phyloP scores from a whole-genome alignment of 164 flowering plant species.

The Buxus sempervirens region DNA sequence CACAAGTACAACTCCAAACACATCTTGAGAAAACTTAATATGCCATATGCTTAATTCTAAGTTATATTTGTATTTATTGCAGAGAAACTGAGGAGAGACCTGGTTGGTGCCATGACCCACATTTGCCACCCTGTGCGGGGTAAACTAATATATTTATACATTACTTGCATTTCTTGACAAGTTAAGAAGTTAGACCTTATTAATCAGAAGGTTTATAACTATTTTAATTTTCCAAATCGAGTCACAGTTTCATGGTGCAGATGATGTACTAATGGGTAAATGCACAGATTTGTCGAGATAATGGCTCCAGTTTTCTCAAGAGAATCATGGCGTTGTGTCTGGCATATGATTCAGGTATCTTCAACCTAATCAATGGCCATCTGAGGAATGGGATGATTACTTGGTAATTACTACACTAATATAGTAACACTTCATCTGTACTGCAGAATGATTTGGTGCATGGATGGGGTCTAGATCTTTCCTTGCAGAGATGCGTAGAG shows the following conservation, averaged over 20 bases:
- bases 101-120: constrained; percentile 21
- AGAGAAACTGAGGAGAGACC: constrained; percentile 21
- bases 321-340: constrained; percentile 26
- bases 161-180: neutral
- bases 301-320: constrained; percentile 32
- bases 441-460: constrained; percentile 30
- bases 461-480: constrained; percentile 30
- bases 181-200: neutral
- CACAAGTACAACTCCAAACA: constrained; percentile 17
- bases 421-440: neutral
- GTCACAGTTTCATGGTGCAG: neutral
- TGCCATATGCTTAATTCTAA: neutral
- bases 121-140: constrained; percentile 29
- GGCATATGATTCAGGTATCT: constrained; percentile 30
- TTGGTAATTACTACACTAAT: neutral
- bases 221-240: neutral
- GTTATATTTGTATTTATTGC: neutral
- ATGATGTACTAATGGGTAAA: neutral
- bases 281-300: constrained; percentile 25
- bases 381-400: neutral
- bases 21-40: neutral
- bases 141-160: neutral
- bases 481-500: constrained; percentile 22
- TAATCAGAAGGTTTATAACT: neutral
- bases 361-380: neutral